Evolutionary conservation across 2,329 filamentous ascomycete species (phyloP), one percentile per base, ranked within the genome.

Genomic region (Hypoxylon sp.): DNA sequence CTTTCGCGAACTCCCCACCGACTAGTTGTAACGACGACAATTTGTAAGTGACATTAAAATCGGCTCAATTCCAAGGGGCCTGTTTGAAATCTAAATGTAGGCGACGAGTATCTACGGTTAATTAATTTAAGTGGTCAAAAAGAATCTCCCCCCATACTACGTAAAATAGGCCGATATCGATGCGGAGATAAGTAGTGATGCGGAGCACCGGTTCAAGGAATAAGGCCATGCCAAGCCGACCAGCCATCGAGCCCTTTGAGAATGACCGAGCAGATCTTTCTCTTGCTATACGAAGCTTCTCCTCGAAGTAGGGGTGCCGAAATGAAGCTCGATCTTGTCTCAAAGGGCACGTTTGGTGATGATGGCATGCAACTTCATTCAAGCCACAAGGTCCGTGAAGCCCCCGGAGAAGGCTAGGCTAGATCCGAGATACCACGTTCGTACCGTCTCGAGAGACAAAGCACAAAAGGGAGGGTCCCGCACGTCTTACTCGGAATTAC

Each of bases 161-260:
- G 38, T 60, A 53, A 45, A 64, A 67, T 60, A 65, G 53, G 69
- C 69, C 69, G 71, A 70, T 72, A 67, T 72, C 67, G 69, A 72
- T 59, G 60, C 69, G 69, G 71, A 73, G 65, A 73, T 70, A 72
- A 72, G 65, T 66, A 64, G 65, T 60, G 61, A 65, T 63, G 67
- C 63, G 66, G 66, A 71, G 68, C 63, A 68, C 64, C 68, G 64
- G 68, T 56, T 71, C 63, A 60, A 67, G 63, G 63, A 69, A 62
- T 60, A 72, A 49, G 63, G 58, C 49, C 60, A 63, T 56, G 65
- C 68, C 68, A 72, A 72, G 70, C 65, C 60, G 65, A 68, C 67
- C 60, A 70, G 60, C 64, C 59, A 57, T 68, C 43, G 57, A 66
- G 55, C 52, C 65, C 50, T 66, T 58, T 58, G 60, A 63, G 52